These are phyloP conservation scores for Suillus variegatus DNA, from an alignment of 768 basidiomycete genomes.

Conservation along the genomic window DNA sequence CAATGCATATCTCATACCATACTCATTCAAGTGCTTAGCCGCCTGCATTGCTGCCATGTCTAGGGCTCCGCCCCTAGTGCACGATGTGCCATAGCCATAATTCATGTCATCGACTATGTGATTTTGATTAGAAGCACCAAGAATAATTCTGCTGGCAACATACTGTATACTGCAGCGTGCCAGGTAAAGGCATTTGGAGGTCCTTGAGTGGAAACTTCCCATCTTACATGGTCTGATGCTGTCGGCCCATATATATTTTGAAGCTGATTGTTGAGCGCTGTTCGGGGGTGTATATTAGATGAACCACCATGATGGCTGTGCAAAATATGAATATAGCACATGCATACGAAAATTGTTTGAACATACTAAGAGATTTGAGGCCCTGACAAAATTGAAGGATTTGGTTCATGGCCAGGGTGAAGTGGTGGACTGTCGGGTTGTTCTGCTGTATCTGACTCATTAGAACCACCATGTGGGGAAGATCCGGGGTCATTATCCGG, in stretches of 20 bases:
- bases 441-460: neutral
- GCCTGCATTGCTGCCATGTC: neutral
- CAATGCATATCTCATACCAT: no score
- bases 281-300: no score
- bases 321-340: no score
- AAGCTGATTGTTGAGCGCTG: neutral
- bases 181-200: neutral
- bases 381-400: no score
- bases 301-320: no score
- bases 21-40: no score
- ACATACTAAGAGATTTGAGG: no score
- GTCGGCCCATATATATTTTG: no score
- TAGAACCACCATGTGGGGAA: neutral
- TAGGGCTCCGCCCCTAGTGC: neutral
- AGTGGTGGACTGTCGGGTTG: neutral
- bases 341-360: no score
- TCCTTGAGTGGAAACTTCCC: neutral
- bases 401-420: neutral
- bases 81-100: neutral
- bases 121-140: neutral
- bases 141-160: neutral
- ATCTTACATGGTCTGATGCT: accelerated
- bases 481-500: neutral
- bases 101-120: neutral
- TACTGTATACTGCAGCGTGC: neutral